Evolutionary conservation across 2,329 filamentous ascomycete species (phyloP), one percentile per base, ranked within the genome.

Genomic region (Epichloe glyceriae): DNA sequence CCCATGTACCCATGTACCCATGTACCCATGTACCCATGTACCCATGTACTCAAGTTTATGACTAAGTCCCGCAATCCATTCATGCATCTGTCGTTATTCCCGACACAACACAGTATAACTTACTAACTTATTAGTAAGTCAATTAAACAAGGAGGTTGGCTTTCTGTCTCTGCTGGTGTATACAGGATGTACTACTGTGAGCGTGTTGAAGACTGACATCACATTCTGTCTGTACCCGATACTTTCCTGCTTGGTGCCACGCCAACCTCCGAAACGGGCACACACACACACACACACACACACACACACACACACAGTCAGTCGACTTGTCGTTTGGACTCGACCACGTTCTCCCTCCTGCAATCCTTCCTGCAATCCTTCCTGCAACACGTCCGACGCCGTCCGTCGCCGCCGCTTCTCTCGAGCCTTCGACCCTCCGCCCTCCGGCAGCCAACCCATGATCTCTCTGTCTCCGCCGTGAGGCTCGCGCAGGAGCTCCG

Each of bases 401-500:
- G 30, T 5, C 17, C 39, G 41, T 49, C 12, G 26, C 14, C 15
- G 26, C 14, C n/a, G 26, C 30, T 38, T 35, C 39, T 35, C 20
- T 3, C 38, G 14, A 15, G 40, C 19, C 10, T 48, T 41, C 12
- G 26, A 34, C 14, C 10, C n/a, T 26, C 26, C 7, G 10, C 8
- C 17, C 17, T 42, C 34, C 22, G 11, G 30, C 15, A 47, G 26
- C 46, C 22, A n/a, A 46, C 54, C 41, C 56, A 61, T 61, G 60
- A 46, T 53, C 54, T 47, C 50, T 47, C 54, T 50, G 53, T 34
- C 46, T 49, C 52, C 52, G 55, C 56, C 53, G 54, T 57, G 55
- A 60, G 56, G 57, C 57, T 60, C 56, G 47, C 51, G 48, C 53
- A 51, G 50, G 52, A 54, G 54, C 53, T 52, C 46, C 33, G 47